Evolutionary conservation across 352 stramenopile genomes (phyloP), one percentile per base, ranked within the genome.

Genomic region (Phytophthora hybrid): DNA sequence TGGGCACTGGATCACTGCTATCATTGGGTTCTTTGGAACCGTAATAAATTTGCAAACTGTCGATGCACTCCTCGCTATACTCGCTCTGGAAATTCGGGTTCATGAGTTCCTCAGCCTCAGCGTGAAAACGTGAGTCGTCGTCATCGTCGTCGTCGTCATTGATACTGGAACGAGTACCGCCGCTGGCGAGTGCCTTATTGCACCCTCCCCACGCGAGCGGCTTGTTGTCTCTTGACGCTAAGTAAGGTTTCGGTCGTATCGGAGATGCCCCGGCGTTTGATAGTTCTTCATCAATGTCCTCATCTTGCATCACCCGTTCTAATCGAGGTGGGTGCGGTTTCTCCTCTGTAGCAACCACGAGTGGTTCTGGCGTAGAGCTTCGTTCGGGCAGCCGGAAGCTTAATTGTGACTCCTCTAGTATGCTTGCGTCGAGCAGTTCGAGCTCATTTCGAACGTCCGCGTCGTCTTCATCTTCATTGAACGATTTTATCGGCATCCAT

Each of bases 81-180:
- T 92, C 87, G 54, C 75, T 88, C 69, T 93, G 83, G 53, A 92
- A 95, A 69, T 94, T 93, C 16, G 85, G 84, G 55, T 91, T 91
- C 83, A 95, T 91, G 14, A 93, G 64, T 63, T 87, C 87, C 44
- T 93, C 84, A 0, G 79, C 78, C 46, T 91, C 83, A 0, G 77
- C 78, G n/a, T 86, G 74, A 47, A 92, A 90, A 4, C 78, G 77
- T 8, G 55, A 77, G 46, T 82, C 70, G 9, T 81, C 63, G n/a
- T 83, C 65, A 0, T 76, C 60, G 18, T 82, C 81, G 8, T 79
- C 72, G 16, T 77, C 72, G 16, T 75, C 65, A 47, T 76, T 72
- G 2, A 66, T 58, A 19, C 65, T 74, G 16, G 74, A 65, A 11
- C 59, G 29, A n/a, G 62, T 21, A 37, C n/a, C 47, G 29, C 29